Evolutionary conservation across 257 asterid species (phyloP), one percentile per base, ranked within the genome.

Genomic region (Anisodus acutangulus): DNA sequence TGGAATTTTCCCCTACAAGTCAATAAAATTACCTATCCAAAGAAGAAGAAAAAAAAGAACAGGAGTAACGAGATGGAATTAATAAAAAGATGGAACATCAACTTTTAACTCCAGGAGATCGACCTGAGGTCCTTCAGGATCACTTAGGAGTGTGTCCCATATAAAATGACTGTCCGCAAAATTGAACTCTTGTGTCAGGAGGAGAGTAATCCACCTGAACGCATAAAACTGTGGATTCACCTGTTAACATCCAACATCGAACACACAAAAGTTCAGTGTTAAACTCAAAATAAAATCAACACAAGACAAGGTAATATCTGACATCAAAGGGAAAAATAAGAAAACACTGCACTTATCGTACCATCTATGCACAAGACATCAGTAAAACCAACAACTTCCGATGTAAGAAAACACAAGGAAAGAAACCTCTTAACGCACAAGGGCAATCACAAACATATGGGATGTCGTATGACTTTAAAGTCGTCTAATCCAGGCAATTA

Each of bases 201-300:
- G 99, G 80, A 95, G 97, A 9, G 99, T 95, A 85, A 95, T 95
- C 99, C 99, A 95, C 88, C 98, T 93, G 91, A 95, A 95, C 82
- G 99, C 99, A 84, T 95, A 95, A 81, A 95, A 95, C 90, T 95
- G 98, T 78, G 99, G 99, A 90, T 95, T 95, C 70, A 95, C 98
- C 99, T 94, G 97, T 88, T 87, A 31, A 85, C 82, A 66, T 59
- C 81, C 84, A 85, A 83, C 87, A 85, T 15, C 58, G 11, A 49
- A 64, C 83, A 67, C 39, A 55, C 12, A 64, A 81, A 58, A 67
- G 19, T 43, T 80, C 58, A 82, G 47, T 4, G 19, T 7, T 72
- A 72, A 49, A 72, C 39, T 49, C 80, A 72, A 49, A 72, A 72
- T 47, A 72, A 45, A 51, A 72, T 13, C 26, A 0, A 72, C n/a